Conservation (phyloP, 1,284 basidiomycete genomes). For the Rhodotorula sp. region DNA sequence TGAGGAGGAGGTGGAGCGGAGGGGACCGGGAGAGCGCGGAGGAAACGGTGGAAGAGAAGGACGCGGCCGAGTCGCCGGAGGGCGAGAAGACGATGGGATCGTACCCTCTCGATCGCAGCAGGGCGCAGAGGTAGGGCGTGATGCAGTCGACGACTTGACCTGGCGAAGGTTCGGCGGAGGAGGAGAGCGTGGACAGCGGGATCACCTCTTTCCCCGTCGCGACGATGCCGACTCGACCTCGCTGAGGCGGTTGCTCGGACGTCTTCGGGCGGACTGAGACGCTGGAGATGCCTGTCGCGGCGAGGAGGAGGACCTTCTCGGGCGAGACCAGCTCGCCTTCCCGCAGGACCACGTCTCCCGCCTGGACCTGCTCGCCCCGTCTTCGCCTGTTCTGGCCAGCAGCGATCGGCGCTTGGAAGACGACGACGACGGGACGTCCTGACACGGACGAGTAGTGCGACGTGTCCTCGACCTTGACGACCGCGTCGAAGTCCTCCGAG, state of each 20-base stretch:
- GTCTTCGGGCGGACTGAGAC: neutral
- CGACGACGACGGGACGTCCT: neutral
- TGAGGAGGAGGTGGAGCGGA: constrained; percentile 7
- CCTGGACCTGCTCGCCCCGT: constrained; percentile 8
- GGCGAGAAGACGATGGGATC: constrained; percentile 2
- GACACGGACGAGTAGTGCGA: neutral
- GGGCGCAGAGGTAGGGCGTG: constrained; percentile 6
- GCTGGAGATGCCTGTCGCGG: neutral
- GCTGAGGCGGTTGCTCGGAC: no score
- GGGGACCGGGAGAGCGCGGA: neutral
- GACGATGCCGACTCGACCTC: constrained; percentile 2
- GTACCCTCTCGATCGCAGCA: constrained; percentile 1
- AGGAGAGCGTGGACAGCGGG: neutral
- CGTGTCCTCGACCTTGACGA: constrained; percentile 15
- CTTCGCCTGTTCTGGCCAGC: neutral
- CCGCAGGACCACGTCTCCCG: neutral
- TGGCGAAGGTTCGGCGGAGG: neutral
- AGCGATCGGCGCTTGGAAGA: neutral
- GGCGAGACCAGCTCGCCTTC: constrained; percentile 5
- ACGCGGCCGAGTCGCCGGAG: constrained; percentile 1
- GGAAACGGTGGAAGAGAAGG: constrained; percentile 1
- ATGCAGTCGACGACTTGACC: constrained; percentile 19
- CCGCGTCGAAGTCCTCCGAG: neutral
- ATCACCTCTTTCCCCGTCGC: constrained; percentile 15
- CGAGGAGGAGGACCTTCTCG: constrained; percentile 11